Percentiles rank a stretch among this genome's conserved stretches.
Conservation (phyloP, 1,284 basidiomycete species). For the Rhodotorula glutinis region DNA sequence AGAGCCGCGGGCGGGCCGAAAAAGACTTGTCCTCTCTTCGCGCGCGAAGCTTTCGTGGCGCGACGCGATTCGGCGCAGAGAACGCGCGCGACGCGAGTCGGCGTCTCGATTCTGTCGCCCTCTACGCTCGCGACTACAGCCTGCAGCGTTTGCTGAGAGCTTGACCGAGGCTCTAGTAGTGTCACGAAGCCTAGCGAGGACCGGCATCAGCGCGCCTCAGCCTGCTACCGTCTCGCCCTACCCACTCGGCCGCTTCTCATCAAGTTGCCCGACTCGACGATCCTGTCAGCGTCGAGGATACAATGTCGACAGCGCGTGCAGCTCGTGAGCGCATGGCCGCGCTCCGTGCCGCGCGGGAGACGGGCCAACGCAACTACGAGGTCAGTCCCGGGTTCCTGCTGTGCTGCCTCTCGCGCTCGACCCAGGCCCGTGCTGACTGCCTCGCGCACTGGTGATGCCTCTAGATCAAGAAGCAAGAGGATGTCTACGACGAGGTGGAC, state of each 20-base stretch:
- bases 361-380: conserved; percentile 53
- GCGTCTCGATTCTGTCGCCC: background rate
- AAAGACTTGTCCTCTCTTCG: too few relatives aligned
- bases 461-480: conserved; percentile 60
- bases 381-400: conserved; percentile 43
- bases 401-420: conserved; percentile 3
- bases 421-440: background rate
- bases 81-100: background rate
- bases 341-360: conserved; percentile 51
- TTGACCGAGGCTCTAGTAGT: background rate
- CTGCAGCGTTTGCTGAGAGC: too few relatives aligned
- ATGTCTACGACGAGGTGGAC: conserved; percentile 86
- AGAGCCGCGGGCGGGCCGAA: background rate
- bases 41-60: background rate
- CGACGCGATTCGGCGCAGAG: background rate
- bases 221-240: too few relatives aligned
- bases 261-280: background rate
- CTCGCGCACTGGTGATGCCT: background rate
- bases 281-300: background rate
- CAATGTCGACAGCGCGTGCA: conserved; percentile 31
- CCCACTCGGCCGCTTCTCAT: too few relatives aligned
- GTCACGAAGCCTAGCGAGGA: background rate
- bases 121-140: too few relatives aligned
- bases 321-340: conserved; percentile 44
- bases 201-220: background rate